Base-by-base conservation (phyloP, 148 eudicot genomes). In the Heliosperma pusillum region DNA sequence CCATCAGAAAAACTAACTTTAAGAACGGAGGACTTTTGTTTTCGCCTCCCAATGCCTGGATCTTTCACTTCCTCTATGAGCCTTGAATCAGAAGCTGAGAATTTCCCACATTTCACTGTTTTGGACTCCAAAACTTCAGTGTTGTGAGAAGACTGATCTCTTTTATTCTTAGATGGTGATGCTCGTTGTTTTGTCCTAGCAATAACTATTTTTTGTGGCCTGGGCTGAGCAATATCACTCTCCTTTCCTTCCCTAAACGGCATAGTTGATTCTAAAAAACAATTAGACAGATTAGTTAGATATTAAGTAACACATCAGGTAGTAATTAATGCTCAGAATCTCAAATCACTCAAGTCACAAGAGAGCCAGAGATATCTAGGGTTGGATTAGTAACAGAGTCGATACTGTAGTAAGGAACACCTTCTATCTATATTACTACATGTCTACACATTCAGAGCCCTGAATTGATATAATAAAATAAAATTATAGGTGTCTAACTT, bases 101-200 rank as follows among this genome's bases (percentile, higher is more conserved):
- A 77, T 83, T 89, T 89, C 77, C 86, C 91, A 74, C 68, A 57
- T 80, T 87, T 90, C 50, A 87, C 77, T 62, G 80, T 73, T 87
- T 76, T 88, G 27, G 71, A 57, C 36, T 82, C 84, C 83, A 84
- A 78, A 76, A 74, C 81, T 80, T 72, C 82, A 63, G 57, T 33
- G 27, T 80, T 80, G 10, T 81, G 29, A 53, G 68, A 44, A 62
- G 81, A 64, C 26, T 78, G 85, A 65, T 83, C 74, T 67, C 88
- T 85, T 84, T 83, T 89, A 76, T 73, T 74, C 81, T 82, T 89
- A 70, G 74, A 81, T 26, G 86, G 86, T 10, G 83, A 77, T 24
- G 83, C 74, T 80, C 80, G 85, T 67, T 80, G 77, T 72, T 82
- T 89, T 44, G 84, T 86, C 77, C 81, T 77, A 22, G 78, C 52